These are phyloP conservation scores for Candida sp. DNA, from an alignment of 1,139 yeast species.

Conservation along the genomic window DNA sequence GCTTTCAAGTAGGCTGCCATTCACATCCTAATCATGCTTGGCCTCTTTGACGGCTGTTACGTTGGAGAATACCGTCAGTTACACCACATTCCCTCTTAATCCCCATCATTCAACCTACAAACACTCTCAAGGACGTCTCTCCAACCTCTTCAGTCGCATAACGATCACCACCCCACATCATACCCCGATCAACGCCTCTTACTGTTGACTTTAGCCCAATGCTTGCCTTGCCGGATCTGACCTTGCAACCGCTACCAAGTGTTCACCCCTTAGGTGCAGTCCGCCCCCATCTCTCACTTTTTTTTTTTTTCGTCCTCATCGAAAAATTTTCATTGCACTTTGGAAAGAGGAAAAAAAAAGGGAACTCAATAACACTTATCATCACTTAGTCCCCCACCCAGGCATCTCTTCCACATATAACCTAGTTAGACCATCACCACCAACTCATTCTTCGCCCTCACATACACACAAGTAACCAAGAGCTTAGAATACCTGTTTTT, in stretches of 20 bases:
- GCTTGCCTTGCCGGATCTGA: neutral
- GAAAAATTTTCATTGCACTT: constrained; percentile 9
- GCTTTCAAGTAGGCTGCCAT: no score
- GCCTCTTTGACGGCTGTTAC: no score
- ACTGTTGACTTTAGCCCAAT: no score
- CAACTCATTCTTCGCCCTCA: neutral
- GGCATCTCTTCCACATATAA: neutral
- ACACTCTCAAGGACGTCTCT: no score
- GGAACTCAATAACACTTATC: neutral
- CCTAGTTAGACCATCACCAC: neutral
- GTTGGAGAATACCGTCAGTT: no score
- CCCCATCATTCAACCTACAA: no score
- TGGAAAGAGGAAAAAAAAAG: neutral
- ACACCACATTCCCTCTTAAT: no score
- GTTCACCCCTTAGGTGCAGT: neutral
- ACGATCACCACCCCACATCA: no score
- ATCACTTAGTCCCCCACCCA: neutral
- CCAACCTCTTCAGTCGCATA: no score
- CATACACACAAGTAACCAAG: neutral
- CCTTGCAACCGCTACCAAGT: neutral
- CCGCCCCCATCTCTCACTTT: neutral
- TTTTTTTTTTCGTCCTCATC: constrained; percentile 14
- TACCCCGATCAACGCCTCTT: no score
- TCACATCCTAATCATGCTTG: no score
- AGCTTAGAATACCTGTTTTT: neutral